These are phyloP conservation scores for Leptographium wingfieldii DNA, from an alignment of 2,329 filamentous ascomycete species.

Conservation along the genomic window DNA sequence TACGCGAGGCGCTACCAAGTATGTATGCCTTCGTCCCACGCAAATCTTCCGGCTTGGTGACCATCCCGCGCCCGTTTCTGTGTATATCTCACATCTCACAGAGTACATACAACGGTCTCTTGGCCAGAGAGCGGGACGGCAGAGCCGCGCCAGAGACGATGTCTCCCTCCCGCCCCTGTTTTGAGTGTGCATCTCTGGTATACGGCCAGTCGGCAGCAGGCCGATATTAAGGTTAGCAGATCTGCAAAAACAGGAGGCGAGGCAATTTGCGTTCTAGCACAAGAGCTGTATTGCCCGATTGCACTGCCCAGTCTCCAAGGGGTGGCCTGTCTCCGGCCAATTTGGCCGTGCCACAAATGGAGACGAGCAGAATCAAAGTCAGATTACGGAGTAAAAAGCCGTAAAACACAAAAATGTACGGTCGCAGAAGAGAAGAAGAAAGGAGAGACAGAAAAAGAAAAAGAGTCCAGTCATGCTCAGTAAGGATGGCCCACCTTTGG, in stretches of 20 bases:
- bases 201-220: neutral
- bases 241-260: neutral
- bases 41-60: neutral
- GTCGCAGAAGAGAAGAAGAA: neutral
- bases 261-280: neutral
- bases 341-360: neutral
- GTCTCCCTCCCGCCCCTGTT: neutral
- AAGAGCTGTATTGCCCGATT: too few relatives aligned
- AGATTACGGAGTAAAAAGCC: too few relatives aligned
- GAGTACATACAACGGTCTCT: too few relatives aligned
- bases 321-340: neutral
- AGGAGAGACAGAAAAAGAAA: neutral
- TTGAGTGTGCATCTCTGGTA: neutral
- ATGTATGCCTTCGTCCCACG: neutral
- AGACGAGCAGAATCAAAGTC: neutral
- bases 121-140: neutral
- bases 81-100: too few relatives aligned
- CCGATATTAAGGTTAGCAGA: neutral
- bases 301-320: too few relatives aligned
- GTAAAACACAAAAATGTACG: neutral
- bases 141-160: neutral
- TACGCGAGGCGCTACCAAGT: too few relatives aligned
- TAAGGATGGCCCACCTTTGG: neutral
- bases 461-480: neutral
- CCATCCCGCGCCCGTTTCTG: neutral